Conservation (phyloP, 73 alveolate species). For the Uronychia setigera region DNA sequence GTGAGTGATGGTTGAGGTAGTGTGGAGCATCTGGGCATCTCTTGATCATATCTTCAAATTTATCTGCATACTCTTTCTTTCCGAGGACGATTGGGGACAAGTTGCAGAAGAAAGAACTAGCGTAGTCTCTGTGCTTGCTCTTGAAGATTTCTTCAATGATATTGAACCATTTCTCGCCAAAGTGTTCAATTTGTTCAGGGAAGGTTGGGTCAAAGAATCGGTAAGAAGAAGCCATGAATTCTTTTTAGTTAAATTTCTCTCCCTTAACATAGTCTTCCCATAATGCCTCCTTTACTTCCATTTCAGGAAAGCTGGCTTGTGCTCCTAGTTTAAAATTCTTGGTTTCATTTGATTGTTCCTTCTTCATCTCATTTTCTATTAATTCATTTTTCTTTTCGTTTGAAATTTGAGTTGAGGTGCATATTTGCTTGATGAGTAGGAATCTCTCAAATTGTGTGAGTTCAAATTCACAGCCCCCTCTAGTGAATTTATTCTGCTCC, state of each 20-base stretch:
- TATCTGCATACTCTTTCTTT: slow-evolving; percentile 24
- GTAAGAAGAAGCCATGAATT: slow-evolving; percentile 23
- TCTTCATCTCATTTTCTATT: no score
- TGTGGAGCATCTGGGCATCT: no score
- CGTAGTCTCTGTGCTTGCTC: slow-evolving; percentile 40
- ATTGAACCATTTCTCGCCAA: slow-evolving; percentile 32
- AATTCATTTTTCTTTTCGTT: no score
- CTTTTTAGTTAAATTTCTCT: slow-evolving; percentile 21
- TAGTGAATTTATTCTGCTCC: no score
- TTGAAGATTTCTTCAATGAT: slow-evolving; percentile 30
- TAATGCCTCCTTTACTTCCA: slow-evolving; percentile 27
- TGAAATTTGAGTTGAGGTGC: no score
- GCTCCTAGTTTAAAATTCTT: no score
- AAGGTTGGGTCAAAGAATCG: slow-evolving; percentile 28
- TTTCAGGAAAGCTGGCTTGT: slow-evolving; percentile 44
- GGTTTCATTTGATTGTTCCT: no score
- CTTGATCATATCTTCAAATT: slow-evolving; percentile 16
- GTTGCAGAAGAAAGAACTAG: slow-evolving; percentile 28
- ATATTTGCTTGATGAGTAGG: no score
- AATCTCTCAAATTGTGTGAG: no score
- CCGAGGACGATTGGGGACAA: slow-evolving; percentile 47
- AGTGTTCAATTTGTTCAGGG: slow-evolving; percentile 1
- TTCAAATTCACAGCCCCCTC: no score
- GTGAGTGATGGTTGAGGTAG: no score
- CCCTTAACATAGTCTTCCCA: slow-evolving; percentile 38